phyloP scores from a whole-genome alignment of 306 rosid genomes.

The Pterocarpus santalinus region DNA sequence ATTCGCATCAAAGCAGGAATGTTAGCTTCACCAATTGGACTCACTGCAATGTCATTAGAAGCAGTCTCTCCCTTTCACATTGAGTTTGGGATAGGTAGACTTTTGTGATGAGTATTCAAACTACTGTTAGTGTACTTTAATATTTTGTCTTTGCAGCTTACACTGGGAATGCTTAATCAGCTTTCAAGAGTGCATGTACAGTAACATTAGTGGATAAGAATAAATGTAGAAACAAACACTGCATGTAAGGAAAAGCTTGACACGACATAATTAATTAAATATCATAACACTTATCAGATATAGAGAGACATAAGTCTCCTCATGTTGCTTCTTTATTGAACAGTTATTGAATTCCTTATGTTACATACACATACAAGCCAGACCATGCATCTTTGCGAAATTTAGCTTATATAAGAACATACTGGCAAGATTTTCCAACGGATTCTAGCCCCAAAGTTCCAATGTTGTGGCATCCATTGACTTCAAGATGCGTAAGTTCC shows the following conservation, averaged over 20 bases:
- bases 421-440: slow-evolving; percentile 90
- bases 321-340: background rate
- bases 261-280: background rate
- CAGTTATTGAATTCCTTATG: slow-evolving; percentile 9
- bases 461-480: slow-evolving; percentile 95
- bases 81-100: slow-evolving; percentile 4
- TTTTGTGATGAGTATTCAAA: background rate
- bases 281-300: background rate
- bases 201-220: background rate
- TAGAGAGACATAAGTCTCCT: background rate
- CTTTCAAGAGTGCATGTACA: slow-evolving; percentile 9
- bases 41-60: slow-evolving; percentile 19
- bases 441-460: slow-evolving; percentile 85
- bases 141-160: background rate
- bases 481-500: slow-evolving; percentile 91
- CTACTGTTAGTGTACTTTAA: background rate
- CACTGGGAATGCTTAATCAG: slow-evolving; percentile 5
- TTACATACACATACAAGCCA: background rate
- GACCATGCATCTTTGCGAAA: slow-evolving; percentile 23
- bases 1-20: background rate
- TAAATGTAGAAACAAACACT: background rate
- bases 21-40: slow-evolving; percentile 6
- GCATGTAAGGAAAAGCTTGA: background rate
- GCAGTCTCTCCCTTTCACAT: slow-evolving; percentile 12
- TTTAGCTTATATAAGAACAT: slow-evolving; percentile 54